Evolutionary conservation across 352 stramenopile genomes (phyloP).

Genomic region (Phytophthora pseudosyringae): DNA sequence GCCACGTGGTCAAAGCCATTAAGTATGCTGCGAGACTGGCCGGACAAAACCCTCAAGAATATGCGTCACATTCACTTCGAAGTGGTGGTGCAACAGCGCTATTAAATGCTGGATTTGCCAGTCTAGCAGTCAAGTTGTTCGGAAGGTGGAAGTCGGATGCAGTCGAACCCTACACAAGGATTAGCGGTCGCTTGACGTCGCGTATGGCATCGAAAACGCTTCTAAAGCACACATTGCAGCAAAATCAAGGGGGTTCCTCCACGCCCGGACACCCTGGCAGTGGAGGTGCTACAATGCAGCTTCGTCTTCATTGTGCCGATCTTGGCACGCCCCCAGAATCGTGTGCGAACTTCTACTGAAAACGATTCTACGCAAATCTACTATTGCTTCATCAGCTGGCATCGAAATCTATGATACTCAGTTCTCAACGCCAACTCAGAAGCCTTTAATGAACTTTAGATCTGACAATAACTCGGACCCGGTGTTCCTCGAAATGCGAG

Average conservation of each 20-base stretch:
- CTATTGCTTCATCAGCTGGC: too few relatives aligned
- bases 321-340: too few relatives aligned
- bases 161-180: neutral
- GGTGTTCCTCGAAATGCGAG: too few relatives aligned
- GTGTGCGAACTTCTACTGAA: too few relatives aligned
- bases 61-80: constrained; percentile 4
- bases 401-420: too few relatives aligned
- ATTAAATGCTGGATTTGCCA: neutral
- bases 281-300: too few relatives aligned
- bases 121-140: neutral
- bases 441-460: too few relatives aligned
- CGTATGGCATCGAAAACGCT: neutral
- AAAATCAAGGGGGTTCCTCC: neutral
- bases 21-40: neutral
- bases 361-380: too few relatives aligned
- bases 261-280: neutral
- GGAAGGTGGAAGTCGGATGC: neutral
- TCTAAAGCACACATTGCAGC: neutral
- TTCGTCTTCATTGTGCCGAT: too few relatives aligned
- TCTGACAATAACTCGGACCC: too few relatives aligned
- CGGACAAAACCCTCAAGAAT: neutral
- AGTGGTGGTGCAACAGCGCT: neutral
- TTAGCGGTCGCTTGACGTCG: neutral
- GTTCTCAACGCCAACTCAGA: too few relatives aligned
- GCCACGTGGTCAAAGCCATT: neutral